Evolutionary conservation across 2,329 filamentous ascomycete genomes (phyloP).

Genomic region (Chaetomiaceae sp.): DNA sequence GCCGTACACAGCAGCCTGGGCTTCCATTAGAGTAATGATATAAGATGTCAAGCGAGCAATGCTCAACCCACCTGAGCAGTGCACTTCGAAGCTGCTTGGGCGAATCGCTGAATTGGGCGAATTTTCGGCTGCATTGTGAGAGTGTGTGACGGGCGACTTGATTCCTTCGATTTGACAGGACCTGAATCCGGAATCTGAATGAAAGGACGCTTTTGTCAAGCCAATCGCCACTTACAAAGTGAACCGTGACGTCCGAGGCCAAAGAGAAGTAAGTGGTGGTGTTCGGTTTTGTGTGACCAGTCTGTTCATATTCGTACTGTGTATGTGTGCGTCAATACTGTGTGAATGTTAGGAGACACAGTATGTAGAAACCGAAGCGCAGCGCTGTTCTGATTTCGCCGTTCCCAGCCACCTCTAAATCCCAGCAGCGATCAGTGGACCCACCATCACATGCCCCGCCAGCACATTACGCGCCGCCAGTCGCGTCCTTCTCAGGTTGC

Average conservation of each 20-base stretch:
- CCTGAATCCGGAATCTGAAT: too few relatives aligned
- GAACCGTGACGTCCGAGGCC: too few relatives aligned
- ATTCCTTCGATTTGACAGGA: not conserved
- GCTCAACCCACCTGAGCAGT: constrained; percentile 46
- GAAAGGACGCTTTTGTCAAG: not conserved
- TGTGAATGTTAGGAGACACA: too few relatives aligned
- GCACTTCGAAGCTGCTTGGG: constrained; percentile 51
- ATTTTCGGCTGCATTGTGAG: constrained; percentile 34
- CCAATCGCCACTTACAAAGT: not conserved
- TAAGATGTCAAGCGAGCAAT: not conserved
- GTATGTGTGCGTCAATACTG: not conserved
- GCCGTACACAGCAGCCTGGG: constrained; percentile 81
- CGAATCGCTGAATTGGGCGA: constrained; percentile 53
- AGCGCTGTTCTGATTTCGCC: too few relatives aligned
- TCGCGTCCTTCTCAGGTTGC: not conserved
- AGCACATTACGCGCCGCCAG: not conserved
- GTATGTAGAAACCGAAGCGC: too few relatives aligned
- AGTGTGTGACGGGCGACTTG: too few relatives aligned
- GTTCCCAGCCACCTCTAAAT: not conserved
- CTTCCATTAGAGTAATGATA: not conserved
- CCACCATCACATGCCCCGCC: constrained; percentile 1
- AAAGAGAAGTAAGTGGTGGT: too few relatives aligned
- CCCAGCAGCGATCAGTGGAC: not conserved
- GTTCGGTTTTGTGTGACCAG: not conserved
- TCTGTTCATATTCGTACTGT: too few relatives aligned